A percentile compares a stretch with the other conserved stretches of the same genome.
Conservation (phyloP, 176 grass and related monocot genomes). For the Avena atlantica region DNA sequence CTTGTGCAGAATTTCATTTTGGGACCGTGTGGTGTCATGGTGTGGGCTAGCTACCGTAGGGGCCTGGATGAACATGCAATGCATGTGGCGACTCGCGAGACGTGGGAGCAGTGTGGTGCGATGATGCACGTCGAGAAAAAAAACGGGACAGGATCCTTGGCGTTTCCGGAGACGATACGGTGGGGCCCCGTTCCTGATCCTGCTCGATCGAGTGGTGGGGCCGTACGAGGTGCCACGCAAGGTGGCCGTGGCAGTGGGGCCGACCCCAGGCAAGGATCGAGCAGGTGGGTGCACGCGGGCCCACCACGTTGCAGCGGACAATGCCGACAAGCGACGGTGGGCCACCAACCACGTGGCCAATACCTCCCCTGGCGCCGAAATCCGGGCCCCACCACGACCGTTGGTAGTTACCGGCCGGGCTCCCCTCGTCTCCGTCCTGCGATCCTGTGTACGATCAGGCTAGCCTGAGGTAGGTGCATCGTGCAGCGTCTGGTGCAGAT, state of each 20-base stretch:
- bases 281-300: neutral
- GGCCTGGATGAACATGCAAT: no score
- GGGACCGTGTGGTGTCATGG: neutral
- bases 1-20: neutral
- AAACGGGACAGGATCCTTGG: slow-evolving; percentile 27
- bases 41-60: neutral
- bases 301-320: slow-evolving; percentile 45
- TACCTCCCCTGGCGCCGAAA: neutral
- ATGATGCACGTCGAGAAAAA: neutral
- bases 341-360: slow-evolving; percentile 32
- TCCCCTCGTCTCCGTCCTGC: neutral
- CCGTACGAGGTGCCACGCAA: slow-evolving; percentile 31
- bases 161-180: neutral
- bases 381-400: slow-evolving; percentile 40
- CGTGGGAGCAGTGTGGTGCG: neutral
- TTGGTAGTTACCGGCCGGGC: slow-evolving; percentile 54
- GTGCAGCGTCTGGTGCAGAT: no score
- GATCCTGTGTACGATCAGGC: neutral
- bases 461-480: neutral
- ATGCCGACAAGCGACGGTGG: neutral
- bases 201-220: neutral
- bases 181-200: slow-evolving; percentile 18
- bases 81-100: slow-evolving; percentile 26
- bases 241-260: neutral
- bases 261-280: neutral